Base-by-base conservation (phyloP, 2,329 filamentous ascomycete species). In the Cladosporium sp. region DNA sequence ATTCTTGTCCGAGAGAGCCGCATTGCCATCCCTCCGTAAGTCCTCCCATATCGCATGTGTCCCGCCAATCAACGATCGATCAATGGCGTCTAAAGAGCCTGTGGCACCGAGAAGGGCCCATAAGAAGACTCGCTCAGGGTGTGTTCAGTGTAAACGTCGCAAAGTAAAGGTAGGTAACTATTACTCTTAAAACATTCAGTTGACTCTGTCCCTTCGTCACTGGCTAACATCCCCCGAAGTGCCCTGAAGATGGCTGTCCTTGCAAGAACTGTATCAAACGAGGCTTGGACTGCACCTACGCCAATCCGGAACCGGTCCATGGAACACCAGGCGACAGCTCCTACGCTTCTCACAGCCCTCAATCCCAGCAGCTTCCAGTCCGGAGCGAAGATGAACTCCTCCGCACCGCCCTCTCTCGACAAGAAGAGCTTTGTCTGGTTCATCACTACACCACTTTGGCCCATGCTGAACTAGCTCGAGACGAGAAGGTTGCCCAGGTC, bases 61-160 rank as follows among this genome's bases (percentile, higher is more conserved):
- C 9, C 9, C 22, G 9, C 22, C 22, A 27, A 27, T 27, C 22
- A 27, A 9, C 22, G 5, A 5, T 27, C 22, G 9, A 27, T 5
- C 9, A 5, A 27, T 27, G 22, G 9, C 22, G 9, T 9, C 22
- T 9, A 27, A 9, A 27, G 22, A 27, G 22, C 4, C 22, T 27
- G 22, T 15, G 13, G 33, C 20, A 15, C 43, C 43, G 8, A 20
- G 43, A 33, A 46, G 38, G 15, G n/a, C 43, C 18, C 43, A 46
- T 33, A 46, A 38, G 20, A 46, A 46, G 22, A 38, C 43, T n/a
- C 43, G 43, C 11, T 46, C 43, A 6, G 43, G 43, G 1, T 46
- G 43, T 20, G 43, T 46, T 19, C 43, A 46, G 29, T 46, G 43
- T 7, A 46, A 46, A 20, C 9, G 43, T 13, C 7, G 43, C 19